A percentile compares a stretch with the other conserved stretches of the same genome.
phyloP scores from a whole-genome alignment of 2,329 filamentous ascomycete species.

The Talaromyces sp. region DNA sequence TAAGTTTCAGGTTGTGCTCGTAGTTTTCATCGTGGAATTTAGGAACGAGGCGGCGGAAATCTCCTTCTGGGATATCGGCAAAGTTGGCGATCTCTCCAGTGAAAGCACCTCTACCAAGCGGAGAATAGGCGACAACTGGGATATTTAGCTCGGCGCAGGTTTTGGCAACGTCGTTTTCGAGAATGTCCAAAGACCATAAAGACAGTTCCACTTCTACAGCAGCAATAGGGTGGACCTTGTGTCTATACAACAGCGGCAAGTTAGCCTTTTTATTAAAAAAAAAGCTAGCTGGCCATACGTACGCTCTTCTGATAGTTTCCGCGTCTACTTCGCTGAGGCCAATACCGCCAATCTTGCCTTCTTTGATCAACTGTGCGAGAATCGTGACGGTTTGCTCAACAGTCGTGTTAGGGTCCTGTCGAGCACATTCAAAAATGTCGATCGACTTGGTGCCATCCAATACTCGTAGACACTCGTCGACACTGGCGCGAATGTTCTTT shows the following conservation, averaged over 20 bases:
- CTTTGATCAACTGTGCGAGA: conserved; percentile 33
- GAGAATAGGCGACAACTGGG: conserved; percentile 55
- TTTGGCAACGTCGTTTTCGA: conserved; percentile 52
- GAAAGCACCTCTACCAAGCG: conserved; percentile 53
- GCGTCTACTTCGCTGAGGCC: conserved; percentile 40
- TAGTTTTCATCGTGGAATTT: conserved; percentile 49
- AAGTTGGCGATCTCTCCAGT: conserved; percentile 43
- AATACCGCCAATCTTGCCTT: conserved; percentile 41
- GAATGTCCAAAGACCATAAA: conserved; percentile 51
- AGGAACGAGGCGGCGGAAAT: conserved; percentile 39
- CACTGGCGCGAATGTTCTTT: conserved; percentile 49
- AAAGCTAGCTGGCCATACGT: conserved; percentile 13
- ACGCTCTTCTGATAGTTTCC: conserved; percentile 39
- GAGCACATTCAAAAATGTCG: conserved; percentile 55
- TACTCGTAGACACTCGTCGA: conserved; percentile 52
- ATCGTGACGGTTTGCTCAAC: conserved; percentile 42
- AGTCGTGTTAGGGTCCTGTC: conserved; percentile 49
- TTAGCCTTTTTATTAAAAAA: background rate
- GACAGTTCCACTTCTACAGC: conserved; percentile 58
- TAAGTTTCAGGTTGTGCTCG: conserved; percentile 45
- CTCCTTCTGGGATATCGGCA: conserved; percentile 44
- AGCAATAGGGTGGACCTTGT: conserved; percentile 46
- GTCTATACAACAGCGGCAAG: background rate
- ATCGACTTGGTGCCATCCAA: conserved; percentile 41
- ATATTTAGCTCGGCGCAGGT: conserved; percentile 53